Evolutionary conservation across 78 protist genomes (phyloP).

Genomic region (Dictyostelium purpureum): DNA sequence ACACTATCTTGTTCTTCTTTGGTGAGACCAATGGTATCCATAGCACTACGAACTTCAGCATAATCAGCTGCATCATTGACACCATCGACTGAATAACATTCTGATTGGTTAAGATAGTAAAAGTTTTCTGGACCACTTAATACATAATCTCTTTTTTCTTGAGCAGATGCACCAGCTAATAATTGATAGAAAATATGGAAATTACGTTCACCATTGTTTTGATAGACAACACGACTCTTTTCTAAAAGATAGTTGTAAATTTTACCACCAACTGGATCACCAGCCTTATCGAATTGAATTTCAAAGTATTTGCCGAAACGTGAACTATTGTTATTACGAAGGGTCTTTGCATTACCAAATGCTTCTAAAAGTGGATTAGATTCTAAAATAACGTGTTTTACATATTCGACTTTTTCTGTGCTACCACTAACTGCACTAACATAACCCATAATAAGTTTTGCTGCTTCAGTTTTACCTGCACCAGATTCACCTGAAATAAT

Average conservation of each 20-base stretch:
- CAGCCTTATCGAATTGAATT: conserved; percentile 84
- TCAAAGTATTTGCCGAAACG: conserved; percentile 94
- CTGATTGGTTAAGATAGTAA: conserved; percentile 75
- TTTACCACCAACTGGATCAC: conserved; percentile 94
- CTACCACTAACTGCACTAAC: conserved; percentile 90
- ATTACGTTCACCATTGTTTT: conserved; percentile 89
- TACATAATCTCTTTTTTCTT: conserved; percentile 36
- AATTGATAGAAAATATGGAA: conserved; percentile 95
- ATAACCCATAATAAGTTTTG: conserved; percentile 94
- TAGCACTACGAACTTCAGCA: conserved; percentile 66
- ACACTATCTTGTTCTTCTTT: conserved; percentile 56
- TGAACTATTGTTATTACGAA: conserved; percentile 94
- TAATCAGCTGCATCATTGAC: conserved; percentile 75
- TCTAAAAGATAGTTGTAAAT: conserved; percentile 83
- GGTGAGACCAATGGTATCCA: conserved; percentile 74
- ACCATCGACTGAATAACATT: conserved; percentile 78
- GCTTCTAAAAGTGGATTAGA: conserved; percentile 96
- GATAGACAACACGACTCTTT: conserved; percentile 91
- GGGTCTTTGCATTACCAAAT: conserved; percentile 97
- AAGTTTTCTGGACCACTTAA: conserved; percentile 79
- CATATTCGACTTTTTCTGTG: conserved; percentile 77
- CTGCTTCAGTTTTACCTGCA: conserved; percentile 98
- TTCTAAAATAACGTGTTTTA: conserved; percentile 78
- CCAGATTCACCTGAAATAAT: conserved; percentile 97
- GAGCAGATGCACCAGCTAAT: conserved; percentile 76